Conservation (phyloP, 2,329 filamentous ascomycete genomes). For the Lachnellula suecica region DNA sequence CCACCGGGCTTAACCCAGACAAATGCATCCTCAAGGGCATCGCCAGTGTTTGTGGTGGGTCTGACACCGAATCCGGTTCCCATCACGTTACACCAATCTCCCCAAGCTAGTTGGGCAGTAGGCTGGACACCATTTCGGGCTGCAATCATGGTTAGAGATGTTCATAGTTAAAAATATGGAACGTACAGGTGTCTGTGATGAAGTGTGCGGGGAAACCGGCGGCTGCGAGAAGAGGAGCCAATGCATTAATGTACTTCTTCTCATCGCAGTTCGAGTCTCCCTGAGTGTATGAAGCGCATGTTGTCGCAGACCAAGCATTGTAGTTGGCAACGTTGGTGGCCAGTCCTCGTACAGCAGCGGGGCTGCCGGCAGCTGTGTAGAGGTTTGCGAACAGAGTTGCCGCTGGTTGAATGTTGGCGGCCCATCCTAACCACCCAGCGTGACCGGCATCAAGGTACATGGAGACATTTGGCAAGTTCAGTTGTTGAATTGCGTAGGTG, state of each 20-base stretch:
- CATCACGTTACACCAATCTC: conserved; percentile 67
- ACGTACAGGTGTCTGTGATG: conserved; percentile 52
- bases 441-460: conserved; percentile 66
- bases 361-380: conserved; percentile 45
- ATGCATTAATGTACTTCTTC: conserved; percentile 48
- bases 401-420: conserved; percentile 54
- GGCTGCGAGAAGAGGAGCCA: conserved; percentile 46
- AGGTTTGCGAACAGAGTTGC: conserved; percentile 46
- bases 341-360: conserved; percentile 48
- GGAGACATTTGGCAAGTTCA: conserved; percentile 60
- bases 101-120: conserved; percentile 57
- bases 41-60: conserved; percentile 61
- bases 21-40: conserved; percentile 60
- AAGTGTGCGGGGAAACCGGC: conserved; percentile 53
- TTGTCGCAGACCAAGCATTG: conserved; percentile 49
- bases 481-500: conserved; percentile 52
- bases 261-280: conserved; percentile 53
- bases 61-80: conserved; percentile 64
- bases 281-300: conserved; percentile 39
- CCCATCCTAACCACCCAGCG: conserved; percentile 64
- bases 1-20: conserved; percentile 71
- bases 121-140: conserved; percentile 63
- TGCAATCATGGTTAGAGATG: too few species aligned
- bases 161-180: too few species aligned
- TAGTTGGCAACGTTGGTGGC: conserved; percentile 60